Evolutionary conservation across 2,329 filamentous ascomycete genomes (phyloP), one percentile per base, ranked within the genome.

Genomic region (Calonectria ilicicola): DNA sequence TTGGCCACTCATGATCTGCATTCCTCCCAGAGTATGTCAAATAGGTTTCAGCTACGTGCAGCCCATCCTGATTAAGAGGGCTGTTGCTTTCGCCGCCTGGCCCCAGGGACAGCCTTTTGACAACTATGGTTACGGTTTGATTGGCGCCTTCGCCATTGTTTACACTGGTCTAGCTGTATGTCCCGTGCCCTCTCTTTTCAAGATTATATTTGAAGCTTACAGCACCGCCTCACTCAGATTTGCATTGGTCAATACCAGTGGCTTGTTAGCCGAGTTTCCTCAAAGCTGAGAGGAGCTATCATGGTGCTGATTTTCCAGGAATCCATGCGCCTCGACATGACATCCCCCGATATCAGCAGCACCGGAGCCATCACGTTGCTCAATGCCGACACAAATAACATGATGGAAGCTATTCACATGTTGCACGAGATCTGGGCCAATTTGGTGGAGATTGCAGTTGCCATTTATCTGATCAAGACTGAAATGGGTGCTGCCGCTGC

Each of bases 401-500:
- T 82, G 65, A 74, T 72, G 5, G 74, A 73, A 35, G 76, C 65
- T 26, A 73, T 80, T 21, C 64, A 67, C 26, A 72, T 72, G 35
- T 49, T 77, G 1, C 74, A 79, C 60, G 78, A 81, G 49, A 63
- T 78, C 9, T 78, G 78, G 73, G 75, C 74, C 1, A 77, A 70
- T 15, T 60, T 77, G 0, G 27, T 81, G 23, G 79, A 82, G 53
- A 77, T 82, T 26, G 77, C 47, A 0, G 64, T 82, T 35, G 79
- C 79, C 3, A 76, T 79, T 17, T 81, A 77, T 51, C 70, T 82
- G 7, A 73, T 82, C 17, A 73, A 77, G 23, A 64, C 76, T 12
- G 74, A 88, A 69, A 81, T 89, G 3, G 79, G 80, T 63, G 75
- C 86, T 84, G 85, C 84, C 1, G 85, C 85, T 71, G 75, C 84